A percentile compares a stretch with the other conserved stretches of the same genome.
Conservation (phyloP, 2,329 filamentous ascomycete species). For the Domatiomyces globalis region DNA sequence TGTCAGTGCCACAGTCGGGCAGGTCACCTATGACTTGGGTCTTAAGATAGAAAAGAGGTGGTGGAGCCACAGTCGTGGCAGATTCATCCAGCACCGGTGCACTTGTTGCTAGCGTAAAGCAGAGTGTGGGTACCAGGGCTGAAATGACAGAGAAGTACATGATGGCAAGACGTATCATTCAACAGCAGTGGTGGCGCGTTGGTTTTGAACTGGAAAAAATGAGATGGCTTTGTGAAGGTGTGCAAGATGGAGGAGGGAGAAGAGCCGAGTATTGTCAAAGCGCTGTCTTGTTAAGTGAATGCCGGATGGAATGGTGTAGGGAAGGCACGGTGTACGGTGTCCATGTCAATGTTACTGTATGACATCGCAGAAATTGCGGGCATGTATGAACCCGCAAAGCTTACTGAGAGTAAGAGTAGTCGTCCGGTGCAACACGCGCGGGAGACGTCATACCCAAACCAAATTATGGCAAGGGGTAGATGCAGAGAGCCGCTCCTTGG, state of each 20-base stretch:
- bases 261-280: too few relatives aligned
- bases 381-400: not conserved
- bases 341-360: not conserved
- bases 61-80: slow-evolving; percentile 9
- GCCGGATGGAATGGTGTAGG: not conserved
- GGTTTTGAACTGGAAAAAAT: too few relatives aligned
- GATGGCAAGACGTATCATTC: not conserved
- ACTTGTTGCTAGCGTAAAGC: slow-evolving; percentile 2
- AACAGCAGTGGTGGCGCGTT: too few relatives aligned
- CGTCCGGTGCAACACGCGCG: not conserved
- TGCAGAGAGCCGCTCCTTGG: not conserved
- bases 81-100: slow-evolving; percentile 9
- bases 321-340: not conserved
- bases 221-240: too few relatives aligned
- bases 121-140: slow-evolving; percentile 1
- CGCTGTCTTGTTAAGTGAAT: too few relatives aligned
- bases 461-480: not conserved
- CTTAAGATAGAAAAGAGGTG: slow-evolving; percentile 12
- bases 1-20: slow-evolving; percentile 13
- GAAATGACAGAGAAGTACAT: slow-evolving; percentile 12
- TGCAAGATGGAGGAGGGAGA: too few relatives aligned
- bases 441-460: not conserved
- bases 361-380: not conserved
- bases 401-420: not conserved
- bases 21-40: slow-evolving; percentile 11